A percentile compares a stretch with the other conserved stretches of the same genome.
These are phyloP conservation scores for Elongisporangium anandrum DNA, from an alignment of 352 stramenopile species.

Conservation along the genomic window DNA sequence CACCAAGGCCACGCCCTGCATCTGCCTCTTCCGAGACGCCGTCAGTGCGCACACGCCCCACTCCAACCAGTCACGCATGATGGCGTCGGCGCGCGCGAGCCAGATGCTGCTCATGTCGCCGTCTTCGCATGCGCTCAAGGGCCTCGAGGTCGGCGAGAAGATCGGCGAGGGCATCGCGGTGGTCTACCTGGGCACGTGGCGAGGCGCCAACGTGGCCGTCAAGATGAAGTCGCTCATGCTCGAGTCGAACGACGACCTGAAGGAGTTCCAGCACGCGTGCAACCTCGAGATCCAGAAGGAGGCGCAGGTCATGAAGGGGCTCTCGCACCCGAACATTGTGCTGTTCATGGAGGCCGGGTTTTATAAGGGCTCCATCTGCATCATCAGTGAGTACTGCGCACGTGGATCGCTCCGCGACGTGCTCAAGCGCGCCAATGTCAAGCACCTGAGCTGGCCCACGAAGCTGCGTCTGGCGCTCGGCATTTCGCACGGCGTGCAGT, in stretches of 20 bases:
- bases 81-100: neutral
- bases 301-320: constrained; percentile 72
- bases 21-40: constrained; percentile 47
- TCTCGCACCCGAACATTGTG: constrained; percentile 86
- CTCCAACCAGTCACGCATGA: constrained; percentile 3
- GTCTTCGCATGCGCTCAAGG: constrained; percentile 70
- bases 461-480: constrained; percentile 74
- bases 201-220: constrained; percentile 93
- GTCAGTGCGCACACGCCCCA: constrained; percentile 13
- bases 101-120: constrained; percentile 50
- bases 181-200: constrained; percentile 96
- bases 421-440: constrained; percentile 71
- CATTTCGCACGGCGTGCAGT: constrained; percentile 86
- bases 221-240: constrained; percentile 90
- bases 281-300: constrained; percentile 85
- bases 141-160: constrained; percentile 77
- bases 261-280: constrained; percentile 76
- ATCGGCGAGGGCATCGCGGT: constrained; percentile 83
- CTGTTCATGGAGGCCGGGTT: constrained; percentile 87
- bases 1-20: constrained; percentile 54
- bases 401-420: constrained; percentile 95
- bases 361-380: constrained; percentile 87
- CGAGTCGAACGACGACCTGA: constrained; percentile 53
- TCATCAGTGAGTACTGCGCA: constrained; percentile 95
- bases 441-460: constrained; percentile 74